Base-by-base conservation (phyloP, 2,329 filamentous ascomycete genomes). In the Diaporthe ampelina region DNA sequence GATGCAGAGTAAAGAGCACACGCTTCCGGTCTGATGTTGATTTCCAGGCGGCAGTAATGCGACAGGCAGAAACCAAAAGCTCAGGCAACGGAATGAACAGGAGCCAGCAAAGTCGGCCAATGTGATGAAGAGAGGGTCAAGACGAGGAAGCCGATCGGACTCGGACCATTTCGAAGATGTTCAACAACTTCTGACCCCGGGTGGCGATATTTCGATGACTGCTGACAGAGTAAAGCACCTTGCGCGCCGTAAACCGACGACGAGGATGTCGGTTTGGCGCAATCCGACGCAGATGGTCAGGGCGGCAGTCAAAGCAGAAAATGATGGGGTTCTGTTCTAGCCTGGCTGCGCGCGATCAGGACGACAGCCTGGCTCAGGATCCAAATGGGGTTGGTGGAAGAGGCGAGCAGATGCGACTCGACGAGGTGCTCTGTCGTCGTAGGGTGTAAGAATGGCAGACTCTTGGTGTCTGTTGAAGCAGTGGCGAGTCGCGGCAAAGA, bases 121-220 rank as follows among this genome's bases (percentile, higher is more conserved):
- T 21, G 13, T 35, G 50, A n/a, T 29, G n/a, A n/a, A 54, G n/a
- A 11, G n/a, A n/a, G 15, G 57, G 59, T 63, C 57, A 72, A 32
- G 32, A 72, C 35, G 59, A 54, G 11, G 21, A 63, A 32, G 17
- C 29, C 59, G 43, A 35, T 45, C 48, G 26, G 35, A 45, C 24
- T 75, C 61, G 70, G 58, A 75, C 74, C 74, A 75, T 75, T 45
- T 74, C 74, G 74, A 70, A 59, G 45, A 56, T 59, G 50, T 57
- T 67, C 56, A 48, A 37, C 61, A 37, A 43, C 54, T 50, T 58
- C 70, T 54, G 57, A 54, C 56, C 59, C 37, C 58, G 40, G 58
- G 45, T 56, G 48, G 70, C 63, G 56, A 61, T 56, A 56, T 58
- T 68, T 59, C 32, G 63, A 59, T 70, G 63, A 70, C 56, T 73